These are phyloP conservation scores for Sugiyamaella boreocaroliniensis DNA, from an alignment of 805 yeast species.

Conservation along the genomic window DNA sequence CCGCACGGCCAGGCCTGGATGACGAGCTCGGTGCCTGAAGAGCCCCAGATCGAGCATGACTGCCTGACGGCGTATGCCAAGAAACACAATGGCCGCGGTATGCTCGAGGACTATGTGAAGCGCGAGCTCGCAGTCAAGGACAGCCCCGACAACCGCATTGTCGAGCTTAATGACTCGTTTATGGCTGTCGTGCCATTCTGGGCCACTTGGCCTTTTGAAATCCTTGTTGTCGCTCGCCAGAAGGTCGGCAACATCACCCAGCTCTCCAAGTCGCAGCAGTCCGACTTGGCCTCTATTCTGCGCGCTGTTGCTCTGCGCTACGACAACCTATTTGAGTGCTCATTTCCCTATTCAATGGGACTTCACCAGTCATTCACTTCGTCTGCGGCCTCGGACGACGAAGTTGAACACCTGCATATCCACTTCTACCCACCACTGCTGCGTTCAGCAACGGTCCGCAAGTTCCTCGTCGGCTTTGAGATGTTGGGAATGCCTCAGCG, in stretches of 20 bases:
- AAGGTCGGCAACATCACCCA: constrained; percentile 46
- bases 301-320: constrained; percentile 53
- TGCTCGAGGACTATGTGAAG: constrained; percentile 57
- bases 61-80: constrained; percentile 44
- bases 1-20: constrained; percentile 85
- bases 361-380: constrained; percentile 66
- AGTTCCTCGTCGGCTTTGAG: constrained; percentile 70
- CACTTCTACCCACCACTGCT: constrained; percentile 75
- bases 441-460: constrained; percentile 67
- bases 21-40: constrained; percentile 56
- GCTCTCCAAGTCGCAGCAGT: constrained; percentile 41
- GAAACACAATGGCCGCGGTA: constrained; percentile 37
- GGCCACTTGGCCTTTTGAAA: constrained; percentile 81
- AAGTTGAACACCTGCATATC: constrained; percentile 53
- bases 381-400: constrained; percentile 35
- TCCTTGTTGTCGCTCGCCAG: constrained; percentile 52
- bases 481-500: constrained; percentile 54
- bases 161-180: constrained; percentile 55
- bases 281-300: constrained; percentile 51
- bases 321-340: constrained; percentile 62
- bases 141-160: constrained; percentile 42
- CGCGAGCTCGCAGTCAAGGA: constrained; percentile 39
- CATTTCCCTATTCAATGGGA: constrained; percentile 79
- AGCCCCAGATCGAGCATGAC: constrained; percentile 51
- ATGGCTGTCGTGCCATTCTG: constrained; percentile 69